Percentiles rank a stretch among this genome's conserved stretches.
phyloP scores from a whole-genome alignment of 768 basidiomycete species.

The Fomitopsis serialis region DNA sequence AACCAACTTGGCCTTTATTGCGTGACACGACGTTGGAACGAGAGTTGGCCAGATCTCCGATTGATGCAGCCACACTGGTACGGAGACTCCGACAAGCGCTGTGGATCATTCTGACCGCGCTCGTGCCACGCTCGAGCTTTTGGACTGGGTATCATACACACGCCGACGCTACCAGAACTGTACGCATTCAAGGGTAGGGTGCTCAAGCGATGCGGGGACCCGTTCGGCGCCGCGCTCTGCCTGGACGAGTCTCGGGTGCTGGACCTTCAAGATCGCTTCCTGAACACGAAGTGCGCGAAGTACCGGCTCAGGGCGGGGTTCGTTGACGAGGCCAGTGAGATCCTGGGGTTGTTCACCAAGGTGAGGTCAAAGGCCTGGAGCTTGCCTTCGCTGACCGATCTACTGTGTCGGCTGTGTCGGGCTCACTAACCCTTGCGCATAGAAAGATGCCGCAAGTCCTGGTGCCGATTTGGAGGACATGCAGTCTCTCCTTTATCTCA shows the following conservation, averaged over 20 bases:
- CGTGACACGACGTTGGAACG: no score
- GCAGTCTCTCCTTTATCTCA: conserved; percentile 87
- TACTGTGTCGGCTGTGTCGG: not conserved
- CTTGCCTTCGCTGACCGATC: not conserved
- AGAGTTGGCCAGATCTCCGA: no score
- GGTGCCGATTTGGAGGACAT: conserved; percentile 87
- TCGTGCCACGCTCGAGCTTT: conserved; percentile 56
- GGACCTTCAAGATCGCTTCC: conserved; percentile 91
- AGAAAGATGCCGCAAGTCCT: conserved; percentile 83
- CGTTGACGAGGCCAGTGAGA: conserved; percentile 63
- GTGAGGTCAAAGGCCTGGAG: conserved; percentile 34
- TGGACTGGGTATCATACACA: conserved; percentile 74
- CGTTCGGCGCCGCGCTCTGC: conserved; percentile 61
- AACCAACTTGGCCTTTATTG: no score
- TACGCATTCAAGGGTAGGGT: conserved; percentile 77
- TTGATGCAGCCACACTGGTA: no score
- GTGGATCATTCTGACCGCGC: no score
- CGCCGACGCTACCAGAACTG: conserved; percentile 91
- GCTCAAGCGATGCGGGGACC: conserved; percentile 83
- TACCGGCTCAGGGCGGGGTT: conserved; percentile 83
- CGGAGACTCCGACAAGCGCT: no score
- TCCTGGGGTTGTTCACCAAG: conserved; percentile 90
- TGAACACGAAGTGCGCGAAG: conserved; percentile 93
- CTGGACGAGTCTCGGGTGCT: conserved; percentile 80
- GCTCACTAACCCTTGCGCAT: conserved; percentile 2